Conservation (phyloP, 257 asterid genomes). For the Capsicum baccatum region DNA sequence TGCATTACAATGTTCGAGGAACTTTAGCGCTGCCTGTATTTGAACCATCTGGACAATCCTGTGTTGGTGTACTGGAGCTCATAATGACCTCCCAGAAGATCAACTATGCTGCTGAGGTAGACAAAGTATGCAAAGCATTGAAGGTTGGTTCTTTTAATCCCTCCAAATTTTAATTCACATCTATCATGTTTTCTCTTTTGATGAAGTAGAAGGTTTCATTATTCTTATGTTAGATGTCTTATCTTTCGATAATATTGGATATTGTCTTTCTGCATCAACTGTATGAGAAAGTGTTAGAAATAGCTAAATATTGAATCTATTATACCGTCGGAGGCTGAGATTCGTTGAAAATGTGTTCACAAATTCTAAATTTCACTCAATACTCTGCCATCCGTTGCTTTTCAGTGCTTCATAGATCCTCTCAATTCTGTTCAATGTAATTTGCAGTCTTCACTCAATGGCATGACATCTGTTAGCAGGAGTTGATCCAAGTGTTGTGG, state of each 20-base stretch:
- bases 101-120: constrained; percentile 39
- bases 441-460: not conserved
- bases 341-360: not conserved
- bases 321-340: not conserved
- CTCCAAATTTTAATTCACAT: not conserved
- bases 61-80: constrained; percentile 42
- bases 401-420: not conserved
- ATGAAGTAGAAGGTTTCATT: no score
- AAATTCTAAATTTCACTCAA: not conserved
- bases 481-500: not conserved
- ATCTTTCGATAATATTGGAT: not conserved
- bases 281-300: not conserved
- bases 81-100: constrained; percentile 34
- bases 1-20: constrained; percentile 30
- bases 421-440: not conserved
- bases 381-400: not conserved
- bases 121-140: constrained; percentile 37
- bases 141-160: constrained; percentile 32
- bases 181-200: not conserved
- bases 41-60: constrained; percentile 32
- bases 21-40: constrained; percentile 39
- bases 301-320: not conserved
- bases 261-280: constrained; percentile 12
- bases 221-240: not conserved
- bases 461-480: not conserved